Base-by-base conservation (phyloP, 176 grass and related monocot species). In the Paspalum notatum region DNA sequence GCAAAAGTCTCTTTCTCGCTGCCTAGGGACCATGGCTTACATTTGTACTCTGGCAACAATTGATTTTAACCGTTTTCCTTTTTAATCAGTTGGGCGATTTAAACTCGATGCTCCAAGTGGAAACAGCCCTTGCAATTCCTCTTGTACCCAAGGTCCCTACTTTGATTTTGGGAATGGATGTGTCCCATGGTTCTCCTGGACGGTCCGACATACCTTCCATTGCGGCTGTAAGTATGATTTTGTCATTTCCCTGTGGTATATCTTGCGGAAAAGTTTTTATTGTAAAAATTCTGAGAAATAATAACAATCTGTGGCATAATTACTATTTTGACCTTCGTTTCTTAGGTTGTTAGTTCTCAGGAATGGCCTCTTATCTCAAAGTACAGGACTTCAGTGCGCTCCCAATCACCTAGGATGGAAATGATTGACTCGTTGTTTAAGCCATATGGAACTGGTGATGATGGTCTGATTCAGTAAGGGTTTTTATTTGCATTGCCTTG, bases 391-490 rank as follows among this genome's bases (percentile, higher is more conserved):
- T 91, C 92, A 4, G 96, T 98, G 8, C 86, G 93, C 37, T 85
- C 92, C 17, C 96, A 98, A 27, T 95, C 92, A 5, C 75, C 96
- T 0, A 98, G 84, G 56, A 51, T 93, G 14, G 92, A 98, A 84
- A 98, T 98, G 92, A 93, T 98, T 1, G 96, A 98, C 72, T 93
- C 88, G 1, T 68, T 98, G 67, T 98, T 93, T 83, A 95, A 95
- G 45, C 92, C 90, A 20, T 50, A 63, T 10, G 86, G 75, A 49
- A 59, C 21, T 9, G 71, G 87, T 2, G 95, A 98, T 71, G 70
- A 95, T 44, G 95, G 95, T 5, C 88, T 98, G 10, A 80, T 98
- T 67, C 17, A 71, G 95, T 91, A 67, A 46, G 43, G 51, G 20
- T 58, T 27, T 15, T 57, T 72, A 24, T 44, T 75, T 74, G 41